These are phyloP conservation scores for Fusarium robinianum DNA, from an alignment of 2,329 filamentous ascomycete species.

Conservation along the genomic window DNA sequence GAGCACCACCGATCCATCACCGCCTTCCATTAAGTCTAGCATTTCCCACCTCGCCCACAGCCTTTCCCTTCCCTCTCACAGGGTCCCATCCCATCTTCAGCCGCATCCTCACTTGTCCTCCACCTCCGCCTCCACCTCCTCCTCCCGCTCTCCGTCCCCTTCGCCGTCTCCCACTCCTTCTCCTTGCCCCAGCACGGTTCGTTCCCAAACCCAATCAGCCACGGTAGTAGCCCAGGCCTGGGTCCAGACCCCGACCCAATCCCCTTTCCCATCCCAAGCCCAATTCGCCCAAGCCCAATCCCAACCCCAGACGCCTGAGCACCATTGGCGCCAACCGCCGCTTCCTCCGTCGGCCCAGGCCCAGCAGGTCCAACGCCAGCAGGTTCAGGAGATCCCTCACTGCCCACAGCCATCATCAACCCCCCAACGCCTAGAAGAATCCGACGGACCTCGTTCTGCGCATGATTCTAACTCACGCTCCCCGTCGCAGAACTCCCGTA, in stretches of 20 bases:
- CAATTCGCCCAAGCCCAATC: slow-evolving; percentile 30
- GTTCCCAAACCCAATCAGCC: slow-evolving; percentile 24
- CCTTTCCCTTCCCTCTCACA: slow-evolving; percentile 15
- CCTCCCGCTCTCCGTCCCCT: slow-evolving; percentile 19
- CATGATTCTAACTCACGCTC: slow-evolving; percentile 48
- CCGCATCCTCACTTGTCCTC: slow-evolving; percentile 11
- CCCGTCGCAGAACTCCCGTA: slow-evolving; percentile 47
- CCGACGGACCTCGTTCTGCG: slow-evolving; percentile 44
- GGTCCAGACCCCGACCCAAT: slow-evolving; percentile 30
- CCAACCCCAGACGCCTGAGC: slow-evolving; percentile 25
- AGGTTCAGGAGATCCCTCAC: slow-evolving; percentile 44
- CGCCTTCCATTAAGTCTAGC: slow-evolving; percentile 49
- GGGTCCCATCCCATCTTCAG: slow-evolving; percentile 17
- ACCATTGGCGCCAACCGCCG: slow-evolving; percentile 27
- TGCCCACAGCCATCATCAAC: slow-evolving; percentile 51
- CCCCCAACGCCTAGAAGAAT: slow-evolving; percentile 50
- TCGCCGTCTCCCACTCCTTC: slow-evolving; percentile 16
- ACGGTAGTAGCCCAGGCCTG: slow-evolving; percentile 23
- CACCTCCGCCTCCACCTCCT: slow-evolving; percentile 20
- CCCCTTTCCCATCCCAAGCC: slow-evolving; percentile 30
- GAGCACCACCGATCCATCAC: slow-evolving; percentile 51
- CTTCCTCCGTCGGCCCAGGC: slow-evolving; percentile 21
- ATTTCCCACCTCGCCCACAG: slow-evolving; percentile 35
- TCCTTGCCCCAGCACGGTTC: slow-evolving; percentile 14
- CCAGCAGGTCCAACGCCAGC: slow-evolving; percentile 33